Percentiles rank a stretch among this genome's conserved stretches.
phyloP scores from a whole-genome alignment of 83 land plant genomes.

The Larix sibirica region DNA sequence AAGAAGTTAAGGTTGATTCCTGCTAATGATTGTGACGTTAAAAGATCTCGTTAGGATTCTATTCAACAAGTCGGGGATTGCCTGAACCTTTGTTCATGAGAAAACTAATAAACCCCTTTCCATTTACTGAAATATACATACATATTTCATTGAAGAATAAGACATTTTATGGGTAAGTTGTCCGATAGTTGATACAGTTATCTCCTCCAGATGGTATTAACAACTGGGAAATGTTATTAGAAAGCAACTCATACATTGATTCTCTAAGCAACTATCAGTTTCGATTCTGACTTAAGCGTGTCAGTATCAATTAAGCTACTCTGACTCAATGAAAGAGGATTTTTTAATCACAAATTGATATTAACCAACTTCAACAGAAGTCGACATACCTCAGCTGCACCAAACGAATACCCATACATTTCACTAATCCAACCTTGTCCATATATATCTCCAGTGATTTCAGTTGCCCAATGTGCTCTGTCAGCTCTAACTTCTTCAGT shows the following conservation, averaged over 20 bases:
- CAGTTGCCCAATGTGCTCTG: slow-evolving; percentile 84
- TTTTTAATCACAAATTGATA: slow-evolving; percentile 1
- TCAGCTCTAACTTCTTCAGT: slow-evolving; percentile 97
- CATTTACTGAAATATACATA: not conserved
- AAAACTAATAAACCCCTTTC: not conserved
- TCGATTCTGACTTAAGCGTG: not conserved
- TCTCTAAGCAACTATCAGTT: not conserved
- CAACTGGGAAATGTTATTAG: not conserved
- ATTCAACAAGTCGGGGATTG: not conserved
- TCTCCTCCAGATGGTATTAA: not conserved
- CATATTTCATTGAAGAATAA: not conserved
- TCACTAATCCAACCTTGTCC: slow-evolving; percentile 97
- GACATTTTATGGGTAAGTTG: not conserved
- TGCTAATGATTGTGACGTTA: not conserved
- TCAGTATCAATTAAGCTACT: not conserved
- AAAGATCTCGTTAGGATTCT: not conserved
- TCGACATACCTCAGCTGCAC: slow-evolving; percentile 89
- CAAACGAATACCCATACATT: slow-evolving; percentile 99
- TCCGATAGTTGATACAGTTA: not conserved
- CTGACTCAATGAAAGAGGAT: not conserved
- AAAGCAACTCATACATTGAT: not conserved
- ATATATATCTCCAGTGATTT: slow-evolving; percentile 88
- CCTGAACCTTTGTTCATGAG: not conserved
- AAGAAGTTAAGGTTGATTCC: not conserved
- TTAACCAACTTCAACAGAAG: not conserved